Evolutionary conservation across 345 rosid species (phyloP).

Genomic region (Syzygium aromaticum): DNA sequence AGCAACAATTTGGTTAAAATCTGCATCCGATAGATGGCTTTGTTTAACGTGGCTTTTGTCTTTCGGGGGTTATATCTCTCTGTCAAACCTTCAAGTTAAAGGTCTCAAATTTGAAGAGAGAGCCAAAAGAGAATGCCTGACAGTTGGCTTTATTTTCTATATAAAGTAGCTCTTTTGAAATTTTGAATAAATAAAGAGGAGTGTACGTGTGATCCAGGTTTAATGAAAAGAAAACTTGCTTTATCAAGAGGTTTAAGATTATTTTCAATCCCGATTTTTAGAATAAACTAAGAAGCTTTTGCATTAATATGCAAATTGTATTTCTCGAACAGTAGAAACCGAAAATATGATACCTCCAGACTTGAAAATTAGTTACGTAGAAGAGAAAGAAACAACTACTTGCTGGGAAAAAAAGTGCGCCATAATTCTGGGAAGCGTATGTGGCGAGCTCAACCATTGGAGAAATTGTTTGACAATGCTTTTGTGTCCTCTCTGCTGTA

Average conservation of each 20-base stretch:
- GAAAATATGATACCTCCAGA: too few relatives aligned
- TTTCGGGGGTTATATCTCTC: not conserved
- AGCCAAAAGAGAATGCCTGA: too few relatives aligned
- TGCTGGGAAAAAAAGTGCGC: not conserved
- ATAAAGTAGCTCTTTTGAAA: too few relatives aligned
- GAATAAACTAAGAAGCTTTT: too few relatives aligned
- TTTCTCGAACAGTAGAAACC: not conserved
- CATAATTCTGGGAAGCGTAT: not conserved
- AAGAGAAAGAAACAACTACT: not conserved
- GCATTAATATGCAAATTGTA: too few relatives aligned
- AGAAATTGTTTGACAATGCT: rapidly evolving
- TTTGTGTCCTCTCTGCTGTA: not conserved
- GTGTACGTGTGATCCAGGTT: not conserved
- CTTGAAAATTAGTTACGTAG: not conserved
- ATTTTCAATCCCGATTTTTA: too few relatives aligned
- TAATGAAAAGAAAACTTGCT: not conserved
- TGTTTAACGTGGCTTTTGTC: not conserved
- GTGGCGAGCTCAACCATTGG: not conserved
- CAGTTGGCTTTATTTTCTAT: too few relatives aligned
- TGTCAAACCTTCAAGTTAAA: not conserved
- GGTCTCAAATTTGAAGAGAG: too few relatives aligned
- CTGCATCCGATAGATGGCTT: not conserved
- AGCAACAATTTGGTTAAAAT: not conserved
- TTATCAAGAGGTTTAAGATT: too few relatives aligned
- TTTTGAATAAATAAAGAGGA: not conserved